These are phyloP conservation scores for Hondaea fermentalgiana DNA, from an alignment of 108 stramenopile genomes.

Conservation along the genomic window DNA sequence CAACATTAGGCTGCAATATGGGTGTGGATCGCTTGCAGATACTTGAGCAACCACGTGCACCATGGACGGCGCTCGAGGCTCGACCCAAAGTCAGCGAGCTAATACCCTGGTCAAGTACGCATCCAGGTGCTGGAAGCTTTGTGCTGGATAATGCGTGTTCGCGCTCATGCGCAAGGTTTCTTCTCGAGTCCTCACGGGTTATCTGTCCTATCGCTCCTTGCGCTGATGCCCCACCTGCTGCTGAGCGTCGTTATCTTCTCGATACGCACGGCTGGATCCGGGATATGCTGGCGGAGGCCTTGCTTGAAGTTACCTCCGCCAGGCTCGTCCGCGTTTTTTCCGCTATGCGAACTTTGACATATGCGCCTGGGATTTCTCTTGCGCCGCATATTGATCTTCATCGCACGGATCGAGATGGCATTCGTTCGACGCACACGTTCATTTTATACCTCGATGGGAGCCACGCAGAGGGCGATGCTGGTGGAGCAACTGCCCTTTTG, in stretches of 20 bases:
- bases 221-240: background rate
- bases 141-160: background rate
- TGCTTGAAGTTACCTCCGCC: background rate
- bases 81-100: background rate
- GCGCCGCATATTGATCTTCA: background rate
- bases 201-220: background rate
- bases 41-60: background rate
- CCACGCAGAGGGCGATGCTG: background rate
- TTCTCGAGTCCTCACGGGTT: background rate
- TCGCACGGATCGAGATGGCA: background rate
- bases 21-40: background rate
- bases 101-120: background rate
- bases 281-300: background rate
- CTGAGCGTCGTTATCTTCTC: background rate
- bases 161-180: background rate
- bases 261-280: background rate
- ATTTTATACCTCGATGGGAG: background rate
- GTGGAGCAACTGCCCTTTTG: background rate
- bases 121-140: background rate
- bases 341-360: background rate
- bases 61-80: background rate
- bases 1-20: background rate
- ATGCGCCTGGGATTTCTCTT: background rate
- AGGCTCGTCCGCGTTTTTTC: background rate
- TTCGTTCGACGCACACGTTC: background rate